Evolutionary conservation across 2,329 filamentous ascomycete species (phyloP).

Genomic region (Nothophoma quercina): DNA sequence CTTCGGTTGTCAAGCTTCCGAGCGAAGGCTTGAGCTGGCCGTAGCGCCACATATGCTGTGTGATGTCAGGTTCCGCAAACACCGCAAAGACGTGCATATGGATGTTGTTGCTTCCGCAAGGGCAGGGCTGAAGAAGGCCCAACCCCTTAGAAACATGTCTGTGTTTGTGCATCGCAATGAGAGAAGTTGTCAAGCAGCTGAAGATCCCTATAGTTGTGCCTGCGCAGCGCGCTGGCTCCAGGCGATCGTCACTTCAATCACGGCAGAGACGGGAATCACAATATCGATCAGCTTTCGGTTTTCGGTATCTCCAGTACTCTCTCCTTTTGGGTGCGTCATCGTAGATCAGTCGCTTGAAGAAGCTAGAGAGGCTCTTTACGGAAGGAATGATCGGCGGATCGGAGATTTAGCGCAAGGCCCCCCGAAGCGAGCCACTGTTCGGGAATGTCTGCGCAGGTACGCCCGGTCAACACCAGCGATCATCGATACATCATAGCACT

Average conservation of each 20-base stretch:
- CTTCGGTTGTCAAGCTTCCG: conserved; percentile 8
- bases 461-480: no score
- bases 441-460: no score
- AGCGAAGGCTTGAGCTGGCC: neutral
- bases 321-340: conserved; percentile 7
- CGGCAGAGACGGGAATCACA: conserved; percentile 1
- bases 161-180: no score
- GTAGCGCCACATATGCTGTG: conserved; percentile 3
- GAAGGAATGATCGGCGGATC: conserved; percentile 6
- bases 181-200: no score
- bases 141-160: no score
- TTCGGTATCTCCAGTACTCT: neutral
- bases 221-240: neutral
- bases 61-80: conserved; percentile 4
- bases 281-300: conserved; percentile 1
- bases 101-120: neutral
- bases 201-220: neutral
- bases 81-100: neutral
- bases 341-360: neutral
- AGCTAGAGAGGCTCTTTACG: neutral
- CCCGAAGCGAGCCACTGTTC: neutral
- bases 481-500: no score
- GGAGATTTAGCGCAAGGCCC: neutral
- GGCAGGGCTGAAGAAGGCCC: neutral
- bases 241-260: conserved; percentile 2